Base-by-base conservation (phyloP, 768 basidiomycete species). In the Trametes punicea region DNA sequence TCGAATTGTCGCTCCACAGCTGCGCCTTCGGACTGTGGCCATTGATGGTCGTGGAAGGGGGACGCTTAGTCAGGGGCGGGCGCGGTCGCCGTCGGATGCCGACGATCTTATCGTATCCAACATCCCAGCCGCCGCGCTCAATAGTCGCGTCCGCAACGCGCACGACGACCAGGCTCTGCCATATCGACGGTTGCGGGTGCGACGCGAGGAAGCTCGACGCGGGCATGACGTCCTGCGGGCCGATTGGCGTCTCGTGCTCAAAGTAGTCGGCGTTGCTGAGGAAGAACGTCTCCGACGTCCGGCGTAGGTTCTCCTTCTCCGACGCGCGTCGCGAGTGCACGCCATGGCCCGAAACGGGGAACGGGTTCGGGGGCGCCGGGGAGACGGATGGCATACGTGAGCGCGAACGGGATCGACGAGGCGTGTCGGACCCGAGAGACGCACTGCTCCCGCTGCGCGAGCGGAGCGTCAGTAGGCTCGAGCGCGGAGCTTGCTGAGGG, bases 291-390 rank as follows among this genome's bases (percentile, higher is more conserved):
- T 68, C 67, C 27, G 64, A 56, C 16, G 13, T 58, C 11, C 64
- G 63, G 25, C 64, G 62, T 2, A 56, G 34, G 45, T 31, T 50
- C 34, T 62, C 62, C 68, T 87, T 88, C 65, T 90, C 90, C 2
- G 87, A 87, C 20, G 78, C 77, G 46, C 89, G 77, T 42, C 89
- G 79, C 23, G 88, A 84, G 67, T 91, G 82, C 34, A 87, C 79
- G 18, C 88, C 92, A 64, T 90, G 90, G 2, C 78, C 89, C 6
- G 88, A 92, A 21, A 93, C 80, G 10, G 91, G 91, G 67, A 91
- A 93, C 8, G 81, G 74, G 5, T 80, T 71, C 0, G 75, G 67
- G 18, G 67, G 65, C 29, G 60, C 48, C 23, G 42, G 20, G 23
- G 72, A 68, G 23, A 74, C 72, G 4, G 81, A 78, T 15, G 82